Evolutionary conservation across 352 stramenopile genomes (phyloP), one percentile per base, ranked within the genome.

Genomic region (Globisporangium uncinulatum): DNA sequence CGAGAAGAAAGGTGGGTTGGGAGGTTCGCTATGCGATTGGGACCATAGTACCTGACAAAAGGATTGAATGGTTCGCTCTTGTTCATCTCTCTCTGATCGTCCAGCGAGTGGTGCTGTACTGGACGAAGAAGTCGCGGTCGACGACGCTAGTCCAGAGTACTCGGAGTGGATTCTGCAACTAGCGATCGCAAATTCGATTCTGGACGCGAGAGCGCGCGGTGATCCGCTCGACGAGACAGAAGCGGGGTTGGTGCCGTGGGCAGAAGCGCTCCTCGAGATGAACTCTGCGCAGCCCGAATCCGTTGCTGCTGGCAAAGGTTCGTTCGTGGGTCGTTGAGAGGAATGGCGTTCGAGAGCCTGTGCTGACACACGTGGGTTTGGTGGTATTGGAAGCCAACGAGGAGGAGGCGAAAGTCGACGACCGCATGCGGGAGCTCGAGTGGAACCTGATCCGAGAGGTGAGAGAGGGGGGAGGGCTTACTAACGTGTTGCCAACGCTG

Each of bases 101-200:
- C 34, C 10, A 61, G 53, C 41, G 9, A 66, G 49, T 15, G 59
- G 53, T 31, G 39, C 21, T 10, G 19, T 45, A 10, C 7, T 39
- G 3, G 59, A 44, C 9, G 47, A 60, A n/a, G 32, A 44, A 20
- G 21, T 1, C 14, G 15, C 14, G 1, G 19, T 9, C 9, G 29
- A 41, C 1, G 42, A 3, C 39, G 2, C 8, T 14, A 53, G 24
- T 31, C 24, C 41, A 0, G 73, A 76, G 39, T 66, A 79, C 9
- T 67, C 66, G 0, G 74, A 92, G 48, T 92, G 82, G 82, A 67
- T 78, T 14, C 46, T 88, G 51, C 82, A 92, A 46, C 67, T 88
- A 34, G 73, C 72, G 0, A 74, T 92, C n/a, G 82, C 82, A 2
- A 69, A 65, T 31, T 92, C 76, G 2, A 75, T 92, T 24, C 62